Base-by-base conservation (phyloP, 1,139 yeast genomes). In the Suhomyces atakaporum region DNA sequence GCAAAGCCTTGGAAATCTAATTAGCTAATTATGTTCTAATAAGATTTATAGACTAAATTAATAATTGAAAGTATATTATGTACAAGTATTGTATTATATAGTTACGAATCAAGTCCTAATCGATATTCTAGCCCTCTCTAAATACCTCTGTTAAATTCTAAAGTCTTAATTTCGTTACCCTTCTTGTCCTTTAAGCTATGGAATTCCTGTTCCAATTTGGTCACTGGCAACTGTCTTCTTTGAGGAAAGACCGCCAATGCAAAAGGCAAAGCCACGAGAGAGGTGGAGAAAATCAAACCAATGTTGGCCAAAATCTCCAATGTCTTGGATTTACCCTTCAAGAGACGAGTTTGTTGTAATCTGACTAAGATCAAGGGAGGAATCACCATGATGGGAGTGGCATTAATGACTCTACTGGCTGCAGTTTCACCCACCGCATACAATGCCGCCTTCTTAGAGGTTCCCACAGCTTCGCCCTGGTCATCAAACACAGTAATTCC, bases 351-450 rank as follows among this genome's bases (percentile, higher is more conserved):
- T 46, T 74, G 75, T 64, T 92, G 97, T 46, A 92, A 69, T 55
- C 73, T 77, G 35, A 88, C 88, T 40, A 92, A 72, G 19, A 87
- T 58, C 51, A 92, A 72, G 2, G 98, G 97, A 1, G 98, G 98
- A 16, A 92, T 63, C 15, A 86, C 98, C 98, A 92, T 92, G 50
- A 92, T 77, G 14, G 98, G 98, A 0, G 98, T 87, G 15, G 97
- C 97, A 56, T 89, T 92, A 51, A 92, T 85, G 34, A 92, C 96
- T 56, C 98, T 75, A 35, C 95, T 85, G 27, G 92, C 81, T 2
- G 97, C 97, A 11, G 98, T 92, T 63, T 92, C 97, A 13, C 95
- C 97, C 30, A 92, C 98, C 0, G 98, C 98, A 45, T 83, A 75
- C 38, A 78, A 59, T 1, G 98, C 98, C 7, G 98, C 98, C 25